Conservation (phyloP, 2,329 filamentous ascomycete species). For the Colletotrichum eleusines region DNA sequence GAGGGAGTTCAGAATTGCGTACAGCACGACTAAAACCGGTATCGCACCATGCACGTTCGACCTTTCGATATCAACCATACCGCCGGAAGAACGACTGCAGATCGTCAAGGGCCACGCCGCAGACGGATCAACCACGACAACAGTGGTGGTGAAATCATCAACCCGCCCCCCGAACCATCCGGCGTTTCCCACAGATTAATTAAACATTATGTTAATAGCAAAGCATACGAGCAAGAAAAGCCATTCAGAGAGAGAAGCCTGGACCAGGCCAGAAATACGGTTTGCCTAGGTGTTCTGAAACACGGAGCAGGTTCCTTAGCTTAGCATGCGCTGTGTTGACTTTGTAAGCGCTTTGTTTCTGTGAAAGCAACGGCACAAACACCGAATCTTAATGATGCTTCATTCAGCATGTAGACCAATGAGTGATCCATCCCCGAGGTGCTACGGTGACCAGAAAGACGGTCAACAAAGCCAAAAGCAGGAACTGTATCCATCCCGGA, state of each 20-base stretch:
- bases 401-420: not conserved
- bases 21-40: constrained; percentile 1
- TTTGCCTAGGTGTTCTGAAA: not conserved
- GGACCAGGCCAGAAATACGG: not conserved
- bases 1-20: constrained; percentile 20
- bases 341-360: no score
- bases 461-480: not conserved
- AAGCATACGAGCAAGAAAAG: no score
- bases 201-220: no score
- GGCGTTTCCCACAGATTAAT: not conserved
- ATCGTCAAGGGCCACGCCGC: constrained; percentile 24
- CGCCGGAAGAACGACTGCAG: constrained; percentile 17
- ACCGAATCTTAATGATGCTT: not conserved
- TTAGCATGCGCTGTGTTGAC: not conserved
- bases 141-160: constrained; percentile 28
- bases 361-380: not conserved
- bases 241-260: not conserved
- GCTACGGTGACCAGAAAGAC: no score
- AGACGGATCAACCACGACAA: constrained; percentile 27
- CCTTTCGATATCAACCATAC: not conserved
- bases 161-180: constrained; percentile 2
- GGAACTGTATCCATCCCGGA: no score
- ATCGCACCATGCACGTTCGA: not conserved
- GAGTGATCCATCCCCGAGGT: no score
- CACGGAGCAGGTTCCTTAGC: not conserved